A percentile compares a stretch with the other conserved stretches of the same genome.
Evolutionary conservation across 805 yeast species (phyloP).

Genomic region (Teunomyces funiuensis): DNA sequence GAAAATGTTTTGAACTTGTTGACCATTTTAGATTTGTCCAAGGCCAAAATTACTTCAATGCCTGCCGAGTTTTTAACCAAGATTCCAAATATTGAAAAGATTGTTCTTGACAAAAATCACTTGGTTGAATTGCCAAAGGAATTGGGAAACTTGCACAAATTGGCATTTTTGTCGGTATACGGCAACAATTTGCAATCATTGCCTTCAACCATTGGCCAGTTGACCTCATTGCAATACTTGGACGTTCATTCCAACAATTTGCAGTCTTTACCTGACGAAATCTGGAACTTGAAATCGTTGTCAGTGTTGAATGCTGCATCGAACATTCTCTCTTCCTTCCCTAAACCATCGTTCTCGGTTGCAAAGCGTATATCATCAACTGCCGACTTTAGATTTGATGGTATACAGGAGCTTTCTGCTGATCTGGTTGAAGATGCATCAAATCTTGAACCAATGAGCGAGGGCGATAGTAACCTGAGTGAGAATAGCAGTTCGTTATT

Average conservation of each 20-base stretch:
- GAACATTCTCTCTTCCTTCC: constrained; percentile 61
- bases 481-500: constrained; percentile 7
- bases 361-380: constrained; percentile 34
- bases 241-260: constrained; percentile 87
- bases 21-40: constrained; percentile 72
- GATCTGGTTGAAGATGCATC: not conserved
- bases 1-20: constrained; percentile 55
- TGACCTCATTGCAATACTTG: constrained; percentile 59
- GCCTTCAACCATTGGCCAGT: constrained; percentile 63
- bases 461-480: constrained; percentile 4
- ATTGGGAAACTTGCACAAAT: constrained; percentile 55
- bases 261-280: constrained; percentile 61
- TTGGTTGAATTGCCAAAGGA: constrained; percentile 73
- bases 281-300: constrained; percentile 62
- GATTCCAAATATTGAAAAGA: constrained; percentile 65
- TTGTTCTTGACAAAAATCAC: constrained; percentile 80
- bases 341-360: constrained; percentile 46
- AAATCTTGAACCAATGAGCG: not conserved
- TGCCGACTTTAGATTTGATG: constrained; percentile 19
- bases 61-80: constrained; percentile 61
- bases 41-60: constrained; percentile 78
- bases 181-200: constrained; percentile 72
- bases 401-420: not conserved
- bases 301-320: constrained; percentile 69
- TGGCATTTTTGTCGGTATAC: constrained; percentile 67